Conservation (phyloP, 2,329 filamentous ascomycete genomes). For the Corinectria fuckeliana region DNA sequence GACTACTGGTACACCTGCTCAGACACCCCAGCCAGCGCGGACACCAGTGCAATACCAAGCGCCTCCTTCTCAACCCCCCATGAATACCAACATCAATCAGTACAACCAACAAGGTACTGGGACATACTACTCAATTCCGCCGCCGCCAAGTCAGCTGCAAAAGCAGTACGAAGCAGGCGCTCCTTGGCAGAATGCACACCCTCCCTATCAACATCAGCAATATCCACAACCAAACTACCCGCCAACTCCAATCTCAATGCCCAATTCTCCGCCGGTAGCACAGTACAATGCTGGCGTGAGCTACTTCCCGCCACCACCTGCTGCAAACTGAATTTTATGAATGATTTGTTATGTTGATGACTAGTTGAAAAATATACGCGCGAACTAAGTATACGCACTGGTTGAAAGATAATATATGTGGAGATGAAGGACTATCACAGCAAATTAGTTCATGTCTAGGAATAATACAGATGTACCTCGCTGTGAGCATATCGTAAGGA, state of each 20-base stretch:
- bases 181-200: conserved; percentile 4
- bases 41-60: conserved; percentile 7
- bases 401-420: neutral
- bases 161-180: neutral
- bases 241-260: conserved; percentile 12
- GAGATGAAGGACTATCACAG: neutral
- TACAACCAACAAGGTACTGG: conserved; percentile 3
- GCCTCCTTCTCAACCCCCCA: conserved; percentile 4
- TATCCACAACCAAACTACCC: conserved; percentile 1
- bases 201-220: neutral
- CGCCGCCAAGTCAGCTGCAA: neutral
- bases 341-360: neutral
- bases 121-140: conserved; percentile 6
- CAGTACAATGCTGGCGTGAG: neutral
- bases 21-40: neutral
- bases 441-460: too few species aligned
- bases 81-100: neutral
- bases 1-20: neutral
- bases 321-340: neutral
- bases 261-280: conserved; percentile 1
- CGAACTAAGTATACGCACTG: neutral
- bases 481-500: too few species aligned
- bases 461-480: too few species aligned
- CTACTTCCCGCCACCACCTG: conserved; percentile 3
- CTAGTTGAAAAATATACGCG: neutral